These are phyloP conservation scores for Diutina catenulata DNA, from an alignment of 1,139 yeast species.

Conservation along the genomic window DNA sequence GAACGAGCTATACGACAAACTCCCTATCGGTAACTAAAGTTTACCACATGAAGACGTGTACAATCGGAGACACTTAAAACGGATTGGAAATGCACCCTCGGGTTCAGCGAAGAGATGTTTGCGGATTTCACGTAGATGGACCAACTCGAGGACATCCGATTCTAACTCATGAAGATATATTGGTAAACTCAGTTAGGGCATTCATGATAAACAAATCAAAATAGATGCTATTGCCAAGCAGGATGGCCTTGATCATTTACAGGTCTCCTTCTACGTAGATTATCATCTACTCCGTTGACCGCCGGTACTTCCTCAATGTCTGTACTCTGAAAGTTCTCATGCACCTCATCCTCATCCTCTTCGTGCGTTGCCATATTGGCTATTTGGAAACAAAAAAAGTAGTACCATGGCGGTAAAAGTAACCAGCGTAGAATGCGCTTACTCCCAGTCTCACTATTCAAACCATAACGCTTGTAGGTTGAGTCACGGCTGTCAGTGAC, in stretches of 20 bases:
- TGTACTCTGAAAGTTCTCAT: neutral
- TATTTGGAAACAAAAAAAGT: neutral
- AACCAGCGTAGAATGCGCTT: neutral
- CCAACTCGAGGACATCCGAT: too few species aligned
- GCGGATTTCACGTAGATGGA: too few species aligned
- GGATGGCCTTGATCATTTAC: neutral
- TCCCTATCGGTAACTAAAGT: too few species aligned
- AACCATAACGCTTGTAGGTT: neutral
- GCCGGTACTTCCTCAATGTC: neutral
- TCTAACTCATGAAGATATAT: too few species aligned
- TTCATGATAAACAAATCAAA: too few species aligned
- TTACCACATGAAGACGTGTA: too few species aligned
- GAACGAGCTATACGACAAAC: too few species aligned
- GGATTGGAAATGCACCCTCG: too few species aligned
- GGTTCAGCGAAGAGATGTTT: too few species aligned
- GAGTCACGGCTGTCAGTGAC: neutral
- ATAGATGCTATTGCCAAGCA: neutral
- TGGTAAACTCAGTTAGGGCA: too few species aligned
- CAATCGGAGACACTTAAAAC: too few species aligned
- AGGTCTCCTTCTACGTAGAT: neutral
- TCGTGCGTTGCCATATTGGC: neutral
- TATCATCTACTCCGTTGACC: neutral
- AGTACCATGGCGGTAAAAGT: conserved; percentile 2
- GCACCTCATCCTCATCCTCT: neutral
- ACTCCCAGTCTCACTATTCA: neutral